These are phyloP conservation scores for Colletotrichum cereale DNA, from an alignment of 2,329 filamentous ascomycete genomes.

Conservation along the genomic window DNA sequence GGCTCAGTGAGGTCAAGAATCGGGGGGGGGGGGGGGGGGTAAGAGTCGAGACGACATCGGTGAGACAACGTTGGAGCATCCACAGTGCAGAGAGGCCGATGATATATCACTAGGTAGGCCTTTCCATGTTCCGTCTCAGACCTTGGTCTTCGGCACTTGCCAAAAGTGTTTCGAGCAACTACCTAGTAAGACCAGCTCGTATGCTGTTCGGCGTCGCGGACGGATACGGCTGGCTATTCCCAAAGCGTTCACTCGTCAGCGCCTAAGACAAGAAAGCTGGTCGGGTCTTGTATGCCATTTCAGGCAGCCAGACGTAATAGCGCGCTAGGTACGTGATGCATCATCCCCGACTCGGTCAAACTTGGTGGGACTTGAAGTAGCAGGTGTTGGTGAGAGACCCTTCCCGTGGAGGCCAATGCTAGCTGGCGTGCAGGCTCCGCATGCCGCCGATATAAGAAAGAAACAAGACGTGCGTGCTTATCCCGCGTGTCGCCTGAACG, in stretches of 20 bases:
- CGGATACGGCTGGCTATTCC: neutral
- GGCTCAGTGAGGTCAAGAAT: slow-evolving; percentile 16
- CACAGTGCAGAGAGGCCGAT: neutral
- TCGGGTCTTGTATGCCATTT: neutral
- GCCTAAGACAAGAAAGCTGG: too few species aligned
- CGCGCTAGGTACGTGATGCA: neutral
- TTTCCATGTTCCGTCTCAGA: neutral
- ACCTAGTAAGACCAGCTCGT: neutral
- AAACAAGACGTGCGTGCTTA: neutral
- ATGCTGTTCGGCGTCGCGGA: neutral
- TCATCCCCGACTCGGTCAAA: neutral
- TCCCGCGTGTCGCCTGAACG: neutral
- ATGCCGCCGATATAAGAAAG: neutral
- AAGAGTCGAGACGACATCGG: neutral
- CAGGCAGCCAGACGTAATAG: neutral
- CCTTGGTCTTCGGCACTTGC: neutral
- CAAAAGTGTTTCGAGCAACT: neutral
- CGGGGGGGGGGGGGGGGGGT: too few species aligned
- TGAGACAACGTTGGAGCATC: slow-evolving; percentile 3
- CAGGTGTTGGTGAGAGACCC: neutral
- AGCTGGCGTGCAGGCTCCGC: neutral
- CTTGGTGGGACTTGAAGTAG: neutral
- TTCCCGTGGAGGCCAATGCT: neutral
- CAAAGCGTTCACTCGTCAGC: neutral
- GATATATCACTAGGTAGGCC: neutral